Conservation (phyloP, 1,139 yeast species). For the Wickerhamomyces sp. region DNA sequence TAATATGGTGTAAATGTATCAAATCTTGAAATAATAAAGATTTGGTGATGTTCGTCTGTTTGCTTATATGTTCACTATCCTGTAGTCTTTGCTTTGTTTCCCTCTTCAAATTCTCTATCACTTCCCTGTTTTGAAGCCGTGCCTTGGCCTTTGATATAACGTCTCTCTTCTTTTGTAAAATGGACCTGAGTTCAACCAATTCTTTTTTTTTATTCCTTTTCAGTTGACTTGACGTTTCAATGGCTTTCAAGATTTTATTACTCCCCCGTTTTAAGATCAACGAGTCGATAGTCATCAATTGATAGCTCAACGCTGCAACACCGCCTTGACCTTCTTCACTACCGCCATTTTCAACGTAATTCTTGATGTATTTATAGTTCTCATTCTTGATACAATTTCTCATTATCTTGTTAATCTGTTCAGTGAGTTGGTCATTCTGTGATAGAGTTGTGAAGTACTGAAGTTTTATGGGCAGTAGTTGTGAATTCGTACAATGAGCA, state of each 20-base stretch:
- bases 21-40: conserved; percentile 21
- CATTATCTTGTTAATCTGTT: conserved; percentile 12
- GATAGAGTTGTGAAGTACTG: conserved; percentile 12
- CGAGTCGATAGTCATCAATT: conserved; percentile 17
- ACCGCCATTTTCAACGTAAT: conserved; percentile 2
- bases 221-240: background rate
- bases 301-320: conserved; percentile 16
- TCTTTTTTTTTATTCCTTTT: conserved; percentile 1
- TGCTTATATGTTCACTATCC: conserved; percentile 12
- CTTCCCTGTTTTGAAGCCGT: background rate
- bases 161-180: background rate
- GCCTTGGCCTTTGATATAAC: background rate
- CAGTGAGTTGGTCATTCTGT: conserved; percentile 7
- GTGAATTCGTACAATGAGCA: conserved; percentile 12
- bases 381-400: conserved; percentile 15
- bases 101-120: background rate
- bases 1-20: conserved; percentile 16
- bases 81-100: conserved; percentile 5
- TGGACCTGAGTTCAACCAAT: background rate
- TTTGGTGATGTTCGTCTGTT: conserved; percentile 18
- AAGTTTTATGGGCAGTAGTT: conserved; percentile 12
- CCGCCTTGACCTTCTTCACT: conserved; percentile 2
- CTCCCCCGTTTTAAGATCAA: conserved; percentile 8
- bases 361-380: conserved; percentile 8
- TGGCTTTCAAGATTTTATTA: conserved; percentile 2